Evolutionary conservation across 2,329 filamentous ascomycete species (phyloP).

Genomic region (Fusarium palustre): DNA sequence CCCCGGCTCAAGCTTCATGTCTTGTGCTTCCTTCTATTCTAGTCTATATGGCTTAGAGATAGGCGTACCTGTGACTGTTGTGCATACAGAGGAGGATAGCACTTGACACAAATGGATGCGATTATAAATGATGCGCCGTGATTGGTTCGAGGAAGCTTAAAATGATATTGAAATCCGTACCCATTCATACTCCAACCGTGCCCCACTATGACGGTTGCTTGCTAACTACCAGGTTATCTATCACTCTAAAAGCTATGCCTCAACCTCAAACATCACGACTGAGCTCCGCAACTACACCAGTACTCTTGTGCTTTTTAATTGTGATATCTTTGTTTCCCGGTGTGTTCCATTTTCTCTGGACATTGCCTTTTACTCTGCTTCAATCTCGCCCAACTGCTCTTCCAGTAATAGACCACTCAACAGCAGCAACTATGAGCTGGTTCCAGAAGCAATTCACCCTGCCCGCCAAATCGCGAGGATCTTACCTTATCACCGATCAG

Average conservation of each 20-base stretch:
- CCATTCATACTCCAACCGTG: conserved; percentile 40
- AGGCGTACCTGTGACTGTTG: neutral
- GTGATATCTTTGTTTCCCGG: conserved; percentile 64
- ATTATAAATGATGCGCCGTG: conserved; percentile 38
- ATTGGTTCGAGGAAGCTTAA: conserved; percentile 31
- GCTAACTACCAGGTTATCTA: conserved; percentile 14
- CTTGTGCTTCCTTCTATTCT: neutral
- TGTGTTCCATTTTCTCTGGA: conserved; percentile 65
- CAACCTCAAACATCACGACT: conserved; percentile 57
- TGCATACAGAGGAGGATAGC: neutral
- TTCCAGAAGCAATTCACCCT: conserved; percentile 87
- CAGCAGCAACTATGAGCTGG: conserved; percentile 72
- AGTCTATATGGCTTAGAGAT: neutral
- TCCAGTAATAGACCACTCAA: conserved; percentile 41
- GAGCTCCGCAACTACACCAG: conserved; percentile 54
- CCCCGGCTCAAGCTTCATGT: neutral
- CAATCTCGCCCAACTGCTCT: conserved; percentile 48
- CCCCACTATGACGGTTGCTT: conserved; percentile 45
- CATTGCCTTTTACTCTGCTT: conserved; percentile 59
- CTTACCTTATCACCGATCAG: conserved; percentile 87
- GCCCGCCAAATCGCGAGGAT: conserved; percentile 80
- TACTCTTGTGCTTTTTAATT: conserved; percentile 62
- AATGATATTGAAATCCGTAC: conserved; percentile 8
- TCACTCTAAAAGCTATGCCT: conserved; percentile 52
- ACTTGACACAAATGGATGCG: neutral